Conservation (phyloP, 371 early-diverging fungal species). For the Apophysomyces ossiformis region DNA sequence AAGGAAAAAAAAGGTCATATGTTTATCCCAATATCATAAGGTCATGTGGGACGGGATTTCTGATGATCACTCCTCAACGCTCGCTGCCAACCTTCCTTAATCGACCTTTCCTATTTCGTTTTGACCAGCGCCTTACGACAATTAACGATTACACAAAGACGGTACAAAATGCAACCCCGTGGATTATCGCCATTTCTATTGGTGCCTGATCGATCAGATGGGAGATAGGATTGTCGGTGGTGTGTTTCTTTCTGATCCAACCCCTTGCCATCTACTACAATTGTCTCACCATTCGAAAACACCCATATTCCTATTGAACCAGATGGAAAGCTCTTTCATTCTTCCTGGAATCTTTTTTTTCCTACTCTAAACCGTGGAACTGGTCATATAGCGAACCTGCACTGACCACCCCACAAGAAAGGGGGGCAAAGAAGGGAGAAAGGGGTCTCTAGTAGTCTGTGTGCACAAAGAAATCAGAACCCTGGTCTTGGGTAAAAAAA, state of each 20-base stretch:
- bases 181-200: slow-evolving; percentile 4
- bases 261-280: background rate
- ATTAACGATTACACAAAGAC: slow-evolving; percentile 1
- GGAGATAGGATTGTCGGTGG: slow-evolving; percentile 2
- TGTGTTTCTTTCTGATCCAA: slow-evolving; percentile 9
- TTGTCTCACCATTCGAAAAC: background rate
- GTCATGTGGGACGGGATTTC: slow-evolving; percentile 7
- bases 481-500: background rate
- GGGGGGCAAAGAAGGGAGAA: background rate
- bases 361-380: background rate
- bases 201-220: slow-evolving; percentile 11
- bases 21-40: slow-evolving; percentile 1
- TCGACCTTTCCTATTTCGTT: slow-evolving; percentile 9
- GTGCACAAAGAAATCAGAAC: slow-evolving; percentile 5
- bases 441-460: background rate
- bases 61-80: background rate
- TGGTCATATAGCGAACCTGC: background rate
- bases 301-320: background rate
- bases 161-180: slow-evolving; percentile 8
- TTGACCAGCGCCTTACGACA: background rate
- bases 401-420: background rate
- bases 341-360: background rate
- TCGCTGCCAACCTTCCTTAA: slow-evolving; percentile 5
- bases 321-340: background rate
- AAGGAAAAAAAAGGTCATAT: background rate